These are phyloP conservation scores for Aspergillus unguis DNA, from an alignment of 2,329 filamentous ascomycete species.

Conservation along the genomic window DNA sequence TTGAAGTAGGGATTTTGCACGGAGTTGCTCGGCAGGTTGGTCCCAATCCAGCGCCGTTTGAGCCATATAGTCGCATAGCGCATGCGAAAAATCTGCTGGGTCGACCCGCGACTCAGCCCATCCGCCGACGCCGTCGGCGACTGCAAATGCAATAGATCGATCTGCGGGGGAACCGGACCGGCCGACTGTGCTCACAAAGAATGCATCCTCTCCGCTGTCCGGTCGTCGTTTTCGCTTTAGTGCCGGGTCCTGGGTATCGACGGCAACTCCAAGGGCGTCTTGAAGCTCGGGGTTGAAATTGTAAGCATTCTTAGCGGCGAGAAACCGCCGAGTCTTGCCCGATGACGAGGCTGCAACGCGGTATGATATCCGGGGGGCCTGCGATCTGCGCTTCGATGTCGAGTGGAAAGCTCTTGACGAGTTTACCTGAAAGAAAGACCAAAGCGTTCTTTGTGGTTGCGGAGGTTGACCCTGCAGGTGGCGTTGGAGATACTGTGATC, in stretches of 20 bases:
- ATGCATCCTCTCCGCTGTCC: slow-evolving; percentile 89
- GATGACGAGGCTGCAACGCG: slow-evolving; percentile 72
- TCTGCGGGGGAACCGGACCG: slow-evolving; percentile 43
- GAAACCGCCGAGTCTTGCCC: slow-evolving; percentile 66
- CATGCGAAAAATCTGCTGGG: slow-evolving; percentile 91
- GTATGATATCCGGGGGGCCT: slow-evolving; percentile 55
- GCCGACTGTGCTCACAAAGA: slow-evolving; percentile 83
- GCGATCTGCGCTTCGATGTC: slow-evolving; percentile 24
- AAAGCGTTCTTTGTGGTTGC: slow-evolving; percentile 1
- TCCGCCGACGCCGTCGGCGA: slow-evolving; percentile 92
- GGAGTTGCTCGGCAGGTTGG: slow-evolving; percentile 37
- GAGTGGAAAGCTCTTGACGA: slow-evolving; percentile 29
- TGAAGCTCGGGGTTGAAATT: slow-evolving; percentile 60
- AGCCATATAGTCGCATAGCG: slow-evolving; percentile 90
- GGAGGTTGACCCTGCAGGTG: slow-evolving; percentile 10
- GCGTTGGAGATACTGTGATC: slow-evolving; percentile 11
- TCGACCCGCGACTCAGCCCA: slow-evolving; percentile 93
- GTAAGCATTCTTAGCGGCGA: slow-evolving; percentile 66
- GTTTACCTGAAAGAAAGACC: neutral
- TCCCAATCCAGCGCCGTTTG: slow-evolving; percentile 62
- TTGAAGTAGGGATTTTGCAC: slow-evolving; percentile 71
- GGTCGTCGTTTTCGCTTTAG: slow-evolving; percentile 63
- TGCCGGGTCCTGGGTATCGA: slow-evolving; percentile 43
- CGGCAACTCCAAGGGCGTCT: slow-evolving; percentile 35
- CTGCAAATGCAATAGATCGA: slow-evolving; percentile 68